A percentile compares a stretch with the other conserved stretches of the same genome.
Conservation (phyloP, 179 eudicot genomes). For the Camellia oleifera region DNA sequence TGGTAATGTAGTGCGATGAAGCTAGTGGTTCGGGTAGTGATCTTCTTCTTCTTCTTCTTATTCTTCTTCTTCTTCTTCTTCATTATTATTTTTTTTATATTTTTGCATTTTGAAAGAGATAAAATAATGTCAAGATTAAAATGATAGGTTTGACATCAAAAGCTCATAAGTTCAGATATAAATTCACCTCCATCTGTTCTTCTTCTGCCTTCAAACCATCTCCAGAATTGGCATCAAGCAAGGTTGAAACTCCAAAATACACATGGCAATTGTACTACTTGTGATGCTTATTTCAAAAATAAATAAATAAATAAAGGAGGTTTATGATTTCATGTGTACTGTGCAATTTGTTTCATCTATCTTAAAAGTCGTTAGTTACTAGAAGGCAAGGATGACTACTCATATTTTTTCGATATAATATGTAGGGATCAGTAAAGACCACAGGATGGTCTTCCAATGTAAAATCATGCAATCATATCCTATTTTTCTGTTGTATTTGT, state of each 20-base stretch:
- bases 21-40: no score
- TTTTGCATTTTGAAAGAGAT: neutral
- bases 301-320: neutral
- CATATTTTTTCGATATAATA: neutral
- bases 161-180: neutral
- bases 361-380: constrained; percentile 37
- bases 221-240: constrained; percentile 74
- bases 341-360: constrained; percentile 10
- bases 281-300: neutral
- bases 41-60: no score
- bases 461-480: neutral
- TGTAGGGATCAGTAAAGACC: neutral
- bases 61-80: no score
- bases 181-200: constrained; percentile 87
- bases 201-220: constrained; percentile 82
- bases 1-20: no score
- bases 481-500: neutral
- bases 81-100: no score
- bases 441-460: neutral
- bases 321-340: neutral
- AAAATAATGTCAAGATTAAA: neutral
- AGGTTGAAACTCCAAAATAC: constrained; percentile 87
- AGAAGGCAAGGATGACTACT: constrained; percentile 51
- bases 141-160: neutral
- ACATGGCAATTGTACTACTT: constrained; percentile 42